These are phyloP conservation scores for Gigaspora rosea DNA, from an alignment of 192 early-diverging fungal genomes.

Conservation along the genomic window DNA sequence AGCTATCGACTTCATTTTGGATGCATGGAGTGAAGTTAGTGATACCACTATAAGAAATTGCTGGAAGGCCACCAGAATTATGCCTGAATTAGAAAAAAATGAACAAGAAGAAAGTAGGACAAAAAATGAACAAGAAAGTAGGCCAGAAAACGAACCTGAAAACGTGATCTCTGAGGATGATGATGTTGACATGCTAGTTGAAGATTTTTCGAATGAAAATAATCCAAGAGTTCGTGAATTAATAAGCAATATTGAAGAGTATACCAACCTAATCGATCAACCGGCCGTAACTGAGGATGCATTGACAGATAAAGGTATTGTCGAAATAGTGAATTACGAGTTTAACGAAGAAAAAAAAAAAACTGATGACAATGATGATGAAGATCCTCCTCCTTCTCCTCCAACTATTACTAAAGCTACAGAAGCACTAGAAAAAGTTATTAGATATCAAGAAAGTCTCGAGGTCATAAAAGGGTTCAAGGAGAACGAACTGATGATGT, in stretches of 20 bases:
- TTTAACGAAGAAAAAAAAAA: neutral
- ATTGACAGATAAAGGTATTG: neutral
- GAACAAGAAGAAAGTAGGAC: no score
- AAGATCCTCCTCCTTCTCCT: neutral
- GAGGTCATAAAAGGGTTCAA: neutral
- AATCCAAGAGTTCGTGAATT: neutral
- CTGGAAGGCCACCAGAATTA: neutral
- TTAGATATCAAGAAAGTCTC: neutral
- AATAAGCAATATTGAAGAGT: neutral
- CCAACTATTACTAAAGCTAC: neutral
- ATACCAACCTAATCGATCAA: conserved; percentile 1
- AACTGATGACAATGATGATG: neutral
- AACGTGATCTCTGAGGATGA: neutral
- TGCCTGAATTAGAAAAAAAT: neutral
- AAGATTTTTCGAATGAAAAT: neutral
- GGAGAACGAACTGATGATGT: neutral
- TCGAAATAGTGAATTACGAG: neutral
- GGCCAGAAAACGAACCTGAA: no score
- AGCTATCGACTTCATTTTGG: neutral
- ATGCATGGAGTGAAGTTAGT: neutral
- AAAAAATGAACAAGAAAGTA: neutral
- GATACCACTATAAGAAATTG: neutral
- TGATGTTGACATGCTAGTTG: neutral
- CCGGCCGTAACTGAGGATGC: neutral
- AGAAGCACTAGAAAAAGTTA: neutral